These are phyloP conservation scores for Thalassiosira mediterranea DNA, from an alignment of 352 stramenopile genomes.

Conservation along the genomic window DNA sequence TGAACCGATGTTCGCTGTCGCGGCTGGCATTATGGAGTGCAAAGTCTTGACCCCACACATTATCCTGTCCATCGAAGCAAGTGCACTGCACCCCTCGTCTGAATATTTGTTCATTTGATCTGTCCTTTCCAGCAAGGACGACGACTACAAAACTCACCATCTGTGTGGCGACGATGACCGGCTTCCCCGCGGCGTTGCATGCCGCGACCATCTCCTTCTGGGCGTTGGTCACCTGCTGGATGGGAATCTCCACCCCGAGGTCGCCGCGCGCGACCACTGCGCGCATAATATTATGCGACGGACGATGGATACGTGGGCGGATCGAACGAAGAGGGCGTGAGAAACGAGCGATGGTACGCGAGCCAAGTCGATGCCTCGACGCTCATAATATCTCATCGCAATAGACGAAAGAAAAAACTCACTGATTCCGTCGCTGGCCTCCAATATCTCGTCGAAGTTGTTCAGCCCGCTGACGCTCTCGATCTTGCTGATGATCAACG, in stretches of 20 bases:
- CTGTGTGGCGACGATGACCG: conserved; percentile 98
- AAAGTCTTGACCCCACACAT: too few species aligned
- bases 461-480: conserved; percentile 93
- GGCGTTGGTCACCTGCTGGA: conserved; percentile 88
- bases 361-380: conserved; percentile 59
- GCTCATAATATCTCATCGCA: too few species aligned
- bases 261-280: conserved; percentile 95
- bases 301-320: conserved; percentile 34
- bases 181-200: conserved; percentile 96
- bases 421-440: conserved; percentile 95
- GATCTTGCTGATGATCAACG: conserved; percentile 97
- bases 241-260: conserved; percentile 94
- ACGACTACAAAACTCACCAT: conserved; percentile 97
- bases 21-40: too few species aligned
- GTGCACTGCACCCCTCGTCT: too few species aligned
- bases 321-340: not conserved
- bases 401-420: not conserved
- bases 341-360: conserved; percentile 30
- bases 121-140: not conserved
- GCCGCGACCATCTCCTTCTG: conserved; percentile 99
- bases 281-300: too few species aligned
- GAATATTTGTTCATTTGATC: too few species aligned
- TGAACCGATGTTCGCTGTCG: too few species aligned
- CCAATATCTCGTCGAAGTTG: conserved; percentile 93
- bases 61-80: too few species aligned